Evolutionary conservation across 1,139 yeast species (phyloP).

Genomic region (Pichiaceae sp.): DNA sequence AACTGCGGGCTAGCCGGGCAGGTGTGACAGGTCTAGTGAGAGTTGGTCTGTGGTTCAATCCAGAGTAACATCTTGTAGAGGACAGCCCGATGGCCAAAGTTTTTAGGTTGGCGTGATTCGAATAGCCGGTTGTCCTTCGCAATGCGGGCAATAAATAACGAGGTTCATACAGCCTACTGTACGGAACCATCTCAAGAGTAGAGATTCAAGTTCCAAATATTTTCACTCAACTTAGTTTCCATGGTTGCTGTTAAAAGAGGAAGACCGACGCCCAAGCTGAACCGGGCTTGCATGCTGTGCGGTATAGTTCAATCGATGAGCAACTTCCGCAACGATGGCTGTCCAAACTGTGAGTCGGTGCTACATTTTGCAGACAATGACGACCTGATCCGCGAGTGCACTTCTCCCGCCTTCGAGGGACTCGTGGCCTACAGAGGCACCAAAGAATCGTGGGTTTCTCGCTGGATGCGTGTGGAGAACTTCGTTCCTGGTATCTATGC

Average conservation of each 20-base stretch:
- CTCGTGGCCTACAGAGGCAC: conserved; percentile 86
- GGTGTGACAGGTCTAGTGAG: background rate
- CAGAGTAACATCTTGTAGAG: too few relatives aligned
- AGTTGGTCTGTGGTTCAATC: too few relatives aligned
- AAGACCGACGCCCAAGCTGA: conserved; percentile 42
- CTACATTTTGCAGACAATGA: conserved; percentile 68
- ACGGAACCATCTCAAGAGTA: too few relatives aligned
- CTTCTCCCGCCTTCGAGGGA: conserved; percentile 96
- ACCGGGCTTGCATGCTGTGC: conserved; percentile 96
- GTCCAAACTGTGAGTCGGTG: conserved; percentile 96
- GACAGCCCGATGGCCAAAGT: too few relatives aligned
- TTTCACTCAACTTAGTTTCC: too few relatives aligned
- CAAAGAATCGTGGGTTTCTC: conserved; percentile 89
- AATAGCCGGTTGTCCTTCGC: too few relatives aligned
- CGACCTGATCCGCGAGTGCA: conserved; percentile 79
- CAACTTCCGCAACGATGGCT: conserved; percentile 71
- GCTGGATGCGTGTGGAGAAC: conserved; percentile 90
- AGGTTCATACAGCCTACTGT: too few relatives aligned
- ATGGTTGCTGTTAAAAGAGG: conserved; percentile 17
- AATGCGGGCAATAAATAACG: too few relatives aligned
- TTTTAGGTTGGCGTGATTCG: too few relatives aligned
- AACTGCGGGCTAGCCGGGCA: background rate
- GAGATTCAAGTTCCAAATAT: too few relatives aligned
- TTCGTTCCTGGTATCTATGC: conserved; percentile 90
- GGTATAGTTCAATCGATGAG: conserved; percentile 77